phyloP scores from a whole-genome alignment of 768 basidiomycete species.

The Rhodotorula toruloides region DNA sequence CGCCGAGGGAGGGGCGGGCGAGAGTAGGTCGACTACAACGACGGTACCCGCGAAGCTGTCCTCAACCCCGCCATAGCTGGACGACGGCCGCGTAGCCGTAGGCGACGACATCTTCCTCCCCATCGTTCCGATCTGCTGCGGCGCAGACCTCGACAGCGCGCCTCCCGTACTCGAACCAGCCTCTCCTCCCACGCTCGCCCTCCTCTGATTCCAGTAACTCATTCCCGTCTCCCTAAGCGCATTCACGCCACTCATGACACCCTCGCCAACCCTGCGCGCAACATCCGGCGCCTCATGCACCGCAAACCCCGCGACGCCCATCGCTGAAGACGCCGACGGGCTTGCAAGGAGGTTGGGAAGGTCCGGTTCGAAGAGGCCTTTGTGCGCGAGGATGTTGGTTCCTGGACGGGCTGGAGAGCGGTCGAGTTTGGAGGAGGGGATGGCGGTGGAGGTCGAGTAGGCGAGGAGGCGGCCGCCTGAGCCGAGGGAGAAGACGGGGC shows the following conservation, averaged over 20 bases:
- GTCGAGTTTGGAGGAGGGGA: slow-evolving; percentile 11
- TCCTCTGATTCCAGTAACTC: slow-evolving; percentile 18
- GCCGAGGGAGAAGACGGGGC: slow-evolving; percentile 33
- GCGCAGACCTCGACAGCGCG: slow-evolving; percentile 36
- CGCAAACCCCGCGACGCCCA: not conserved
- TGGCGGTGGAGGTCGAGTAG: slow-evolving; percentile 10
- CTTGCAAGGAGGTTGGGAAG: not conserved
- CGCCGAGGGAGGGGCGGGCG: not conserved
- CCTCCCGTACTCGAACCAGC: not conserved
- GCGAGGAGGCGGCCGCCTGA: slow-evolving; percentile 29
- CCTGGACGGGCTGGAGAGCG: slow-evolving; percentile 21
- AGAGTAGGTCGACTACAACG: slow-evolving; percentile 35
- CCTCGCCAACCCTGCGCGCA: slow-evolving; percentile 31
- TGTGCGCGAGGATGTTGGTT: slow-evolving; percentile 12
- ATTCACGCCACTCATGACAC: slow-evolving; percentile 35
- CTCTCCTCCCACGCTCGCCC: not conserved
- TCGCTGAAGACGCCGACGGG: not conserved
- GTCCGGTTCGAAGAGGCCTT: slow-evolving; percentile 26
- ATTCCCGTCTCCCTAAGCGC: slow-evolving; percentile 31
- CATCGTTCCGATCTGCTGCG: too few species aligned
- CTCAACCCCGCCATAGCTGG: slow-evolving; percentile 9
- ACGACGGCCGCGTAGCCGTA: too few species aligned
- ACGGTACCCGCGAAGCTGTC: slow-evolving; percentile 15
- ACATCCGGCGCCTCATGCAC: slow-evolving; percentile 27
- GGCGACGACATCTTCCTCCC: too few species aligned